Percentiles rank a stretch among this genome's conserved stretches.
These are phyloP conservation scores for Symmetrospora coprosmae DNA, from an alignment of 768 basidiomycete genomes.

Conservation along the genomic window DNA sequence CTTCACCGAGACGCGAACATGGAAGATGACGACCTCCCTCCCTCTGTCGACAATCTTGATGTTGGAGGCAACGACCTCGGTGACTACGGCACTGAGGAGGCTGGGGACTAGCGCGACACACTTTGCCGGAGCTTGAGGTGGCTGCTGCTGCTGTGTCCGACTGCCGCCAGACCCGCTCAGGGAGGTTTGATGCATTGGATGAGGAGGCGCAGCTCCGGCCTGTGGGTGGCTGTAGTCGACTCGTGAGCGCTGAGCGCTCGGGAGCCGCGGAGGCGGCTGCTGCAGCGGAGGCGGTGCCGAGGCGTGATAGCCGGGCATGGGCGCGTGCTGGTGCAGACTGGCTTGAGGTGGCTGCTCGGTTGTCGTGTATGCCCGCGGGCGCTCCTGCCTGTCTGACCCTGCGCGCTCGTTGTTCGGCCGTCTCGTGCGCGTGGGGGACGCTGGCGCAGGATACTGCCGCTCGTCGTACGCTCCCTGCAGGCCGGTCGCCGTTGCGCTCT, in stretches of 20 bases:
- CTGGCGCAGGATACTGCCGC: too few relatives aligned
- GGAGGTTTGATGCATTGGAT: too few relatives aligned
- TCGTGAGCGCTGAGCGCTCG: not conserved
- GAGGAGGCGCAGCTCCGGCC: slow-evolving; percentile 7
- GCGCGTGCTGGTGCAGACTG: too few relatives aligned
- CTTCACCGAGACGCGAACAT: slow-evolving; percentile 52
- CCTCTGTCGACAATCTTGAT: slow-evolving; percentile 79
- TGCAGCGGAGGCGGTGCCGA: not conserved
- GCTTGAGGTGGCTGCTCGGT: too few relatives aligned
- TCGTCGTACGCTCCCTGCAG: too few relatives aligned
- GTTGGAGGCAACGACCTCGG: slow-evolving; percentile 62
- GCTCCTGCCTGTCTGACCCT: too few relatives aligned
- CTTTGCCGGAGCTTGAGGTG: not conserved
- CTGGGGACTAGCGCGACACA: slow-evolving; percentile 20
- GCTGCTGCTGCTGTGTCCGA: not conserved
- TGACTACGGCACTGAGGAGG: slow-evolving; percentile 51
- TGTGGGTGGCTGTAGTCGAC: slow-evolving; percentile 1
- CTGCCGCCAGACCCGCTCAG: too few relatives aligned
- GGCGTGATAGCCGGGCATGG: not conserved
- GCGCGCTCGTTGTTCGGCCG: too few relatives aligned
- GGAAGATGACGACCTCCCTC: slow-evolving; percentile 81
- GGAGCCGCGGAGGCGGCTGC: not conserved
- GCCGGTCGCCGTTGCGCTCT: too few relatives aligned
- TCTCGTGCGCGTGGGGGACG: too few relatives aligned
- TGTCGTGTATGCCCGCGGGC: too few relatives aligned